These are phyloP conservation scores for Handroanthus guayacan DNA, from an alignment of 257 asterid genomes.

Conservation along the genomic window DNA sequence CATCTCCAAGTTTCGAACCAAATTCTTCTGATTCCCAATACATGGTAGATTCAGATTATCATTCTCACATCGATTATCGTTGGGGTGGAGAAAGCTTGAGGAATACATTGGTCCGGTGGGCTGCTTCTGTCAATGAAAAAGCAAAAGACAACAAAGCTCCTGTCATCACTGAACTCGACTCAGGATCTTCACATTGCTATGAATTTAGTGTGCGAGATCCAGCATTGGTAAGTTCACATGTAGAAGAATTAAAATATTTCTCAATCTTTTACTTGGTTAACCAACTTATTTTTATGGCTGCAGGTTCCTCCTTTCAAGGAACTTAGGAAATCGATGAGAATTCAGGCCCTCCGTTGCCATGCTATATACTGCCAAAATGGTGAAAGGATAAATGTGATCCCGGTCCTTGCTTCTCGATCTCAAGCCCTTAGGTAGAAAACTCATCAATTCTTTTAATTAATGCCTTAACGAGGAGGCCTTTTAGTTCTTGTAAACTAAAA, in stretches of 20 bases:
- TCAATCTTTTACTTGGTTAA: conserved; percentile 7
- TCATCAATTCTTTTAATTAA: conserved; percentile 8
- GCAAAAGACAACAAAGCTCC: conserved; percentile 45
- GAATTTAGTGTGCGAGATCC: conserved; percentile 58
- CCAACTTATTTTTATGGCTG: not conserved
- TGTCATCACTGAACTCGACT: conserved; percentile 55
- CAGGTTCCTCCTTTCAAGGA: conserved; percentile 77
- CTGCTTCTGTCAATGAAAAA: conserved; percentile 60
- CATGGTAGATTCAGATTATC: conserved; percentile 68
- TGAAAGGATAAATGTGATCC: conserved; percentile 65
- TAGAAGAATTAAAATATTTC: not conserved
- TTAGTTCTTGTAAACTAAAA: not conserved
- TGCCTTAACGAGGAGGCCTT: not conserved
- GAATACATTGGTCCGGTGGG: conserved; percentile 68
- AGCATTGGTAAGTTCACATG: conserved; percentile 47
- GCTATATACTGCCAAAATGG: conserved; percentile 63
- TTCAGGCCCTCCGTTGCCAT: conserved; percentile 76
- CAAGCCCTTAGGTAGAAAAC: conserved; percentile 73
- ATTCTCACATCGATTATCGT: conserved; percentile 69
- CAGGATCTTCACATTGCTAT: conserved; percentile 68
- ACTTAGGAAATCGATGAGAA: conserved; percentile 66
- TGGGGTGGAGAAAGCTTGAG: conserved; percentile 84
- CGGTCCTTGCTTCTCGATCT: conserved; percentile 78
- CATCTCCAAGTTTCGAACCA: conserved; percentile 50
- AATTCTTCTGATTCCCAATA: conserved; percentile 52